These are phyloP conservation scores for Phytophthora fragariae DNA, from an alignment of 352 stramenopile genomes.

Conservation along the genomic window DNA sequence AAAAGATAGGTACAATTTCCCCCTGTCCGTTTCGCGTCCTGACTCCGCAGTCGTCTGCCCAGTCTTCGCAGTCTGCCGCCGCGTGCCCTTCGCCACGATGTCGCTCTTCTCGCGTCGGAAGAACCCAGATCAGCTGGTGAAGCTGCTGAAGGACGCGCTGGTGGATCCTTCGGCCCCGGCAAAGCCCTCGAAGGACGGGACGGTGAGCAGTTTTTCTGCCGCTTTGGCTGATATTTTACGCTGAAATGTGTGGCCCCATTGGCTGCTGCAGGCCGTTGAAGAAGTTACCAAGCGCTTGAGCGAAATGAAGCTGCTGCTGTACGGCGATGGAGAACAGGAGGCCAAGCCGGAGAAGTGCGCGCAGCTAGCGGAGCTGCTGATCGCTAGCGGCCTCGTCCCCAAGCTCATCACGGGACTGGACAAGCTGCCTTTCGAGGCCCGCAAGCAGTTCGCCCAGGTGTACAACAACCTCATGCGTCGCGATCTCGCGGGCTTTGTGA, in stretches of 20 bases:
- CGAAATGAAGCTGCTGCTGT: conserved; percentile 43
- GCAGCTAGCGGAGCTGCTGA: conserved; percentile 81
- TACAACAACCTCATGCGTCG: conserved; percentile 92
- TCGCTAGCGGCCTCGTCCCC: conserved; percentile 71
- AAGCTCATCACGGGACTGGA: conserved; percentile 72
- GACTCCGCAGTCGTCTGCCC: too few relatives aligned
- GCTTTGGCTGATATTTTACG: background rate
- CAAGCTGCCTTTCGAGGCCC: conserved; percentile 87
- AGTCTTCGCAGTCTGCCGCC: too few relatives aligned
- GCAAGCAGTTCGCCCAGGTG: conserved; percentile 88
- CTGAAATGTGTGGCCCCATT: background rate
- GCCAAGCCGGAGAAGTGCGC: conserved; percentile 81
- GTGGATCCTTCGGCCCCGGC: conserved; percentile 52
- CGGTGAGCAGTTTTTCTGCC: conserved; percentile 26
- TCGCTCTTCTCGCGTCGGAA: conserved; percentile 82
- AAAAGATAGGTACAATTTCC: too few relatives aligned
- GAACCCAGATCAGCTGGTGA: conserved; percentile 84
- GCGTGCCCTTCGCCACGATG: conserved; percentile 39
- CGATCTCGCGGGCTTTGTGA: conserved; percentile 83
- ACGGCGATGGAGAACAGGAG: conserved; percentile 74
- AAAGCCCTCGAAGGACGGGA: conserved; percentile 74
- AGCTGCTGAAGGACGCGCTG: conserved; percentile 81
- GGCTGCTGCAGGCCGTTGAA: conserved; percentile 48
- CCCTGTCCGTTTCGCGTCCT: too few relatives aligned
- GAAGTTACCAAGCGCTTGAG: conserved; percentile 84